Base-by-base conservation (phyloP, 2,329 filamentous ascomycete species). In the Fusarium mangiferae region DNA sequence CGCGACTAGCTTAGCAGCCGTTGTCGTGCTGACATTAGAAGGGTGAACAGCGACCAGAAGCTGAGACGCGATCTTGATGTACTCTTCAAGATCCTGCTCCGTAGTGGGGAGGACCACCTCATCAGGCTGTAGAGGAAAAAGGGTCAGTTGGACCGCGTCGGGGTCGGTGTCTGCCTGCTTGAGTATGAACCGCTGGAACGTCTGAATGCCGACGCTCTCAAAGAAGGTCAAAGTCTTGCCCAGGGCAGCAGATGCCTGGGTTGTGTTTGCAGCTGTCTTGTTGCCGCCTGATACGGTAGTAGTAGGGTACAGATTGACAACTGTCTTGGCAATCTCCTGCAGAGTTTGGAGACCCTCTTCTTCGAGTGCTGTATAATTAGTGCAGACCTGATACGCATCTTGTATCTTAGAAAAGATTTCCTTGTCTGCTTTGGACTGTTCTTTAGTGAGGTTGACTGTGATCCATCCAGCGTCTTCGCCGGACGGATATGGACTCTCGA, bases 401-500 rank as follows among this genome's bases (percentile, higher is more conserved):
- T 35, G 17, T 0, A 51, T 35, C n/a, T 11, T 24, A 1, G 22
- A 66, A 30, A 74, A 44, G 49, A 59, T 56, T 24, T 71, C 58
- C 0, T 59, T 70, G 66, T 72, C 66, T 65, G 65, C 73, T n/a
- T 64, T 51, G 7, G 62, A 51, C 12, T 69, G 66, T 11, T 56
- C 46, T 83, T 88, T 93, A 90, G 68, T 90, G 6, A 90, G 89
- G 68, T 90, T 51, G 2, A 92, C 39, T 87, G 86, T 74, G 87
- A 86, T 48, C 45, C 26, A 48, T 17, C 45, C 26, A n/a, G 45
- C 26, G 9, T 22, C 4, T 8, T n/a, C 6, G 7, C 45, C 14
- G 2, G 45, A 4, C 0, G 26, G 45, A 2, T 48, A 48, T 0
- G 26, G 26, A 7, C 45, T n/a, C 20, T 75, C 64, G 6, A 75